Percentiles rank a stretch among this genome's conserved stretches.
phyloP scores from a whole-genome alignment of 768 basidiomycete genomes.

The Vararia minispora region DNA sequence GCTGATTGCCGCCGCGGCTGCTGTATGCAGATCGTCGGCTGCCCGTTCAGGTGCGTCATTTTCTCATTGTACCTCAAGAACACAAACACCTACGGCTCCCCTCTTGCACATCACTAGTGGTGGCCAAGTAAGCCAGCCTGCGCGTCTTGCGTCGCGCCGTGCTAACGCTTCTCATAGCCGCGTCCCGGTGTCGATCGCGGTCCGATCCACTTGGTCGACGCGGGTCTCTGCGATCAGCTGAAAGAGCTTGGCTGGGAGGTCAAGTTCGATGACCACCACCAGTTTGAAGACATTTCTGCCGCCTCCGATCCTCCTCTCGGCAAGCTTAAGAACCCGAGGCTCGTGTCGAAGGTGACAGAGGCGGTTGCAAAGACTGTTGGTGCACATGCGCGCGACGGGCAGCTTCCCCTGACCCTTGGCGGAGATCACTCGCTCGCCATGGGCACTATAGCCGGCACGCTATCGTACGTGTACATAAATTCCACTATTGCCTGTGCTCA shows the following conservation, averaged over 20 bases:
- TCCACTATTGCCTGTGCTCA: constrained; percentile 6
- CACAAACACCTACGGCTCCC: constrained; percentile 8
- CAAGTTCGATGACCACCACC: constrained; percentile 81
- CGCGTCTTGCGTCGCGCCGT: constrained; percentile 11
- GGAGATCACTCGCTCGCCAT: constrained; percentile 95
- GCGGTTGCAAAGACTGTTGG: constrained; percentile 72
- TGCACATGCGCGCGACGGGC: constrained; percentile 62
- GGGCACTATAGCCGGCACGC: constrained; percentile 89
- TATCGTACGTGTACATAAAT: constrained; percentile 37
- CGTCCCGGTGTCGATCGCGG: constrained; percentile 76
- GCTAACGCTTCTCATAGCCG: constrained; percentile 32
- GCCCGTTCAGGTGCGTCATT: constrained; percentile 79
- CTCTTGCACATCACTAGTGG: constrained; percentile 30
- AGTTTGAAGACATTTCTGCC: constrained; percentile 66
- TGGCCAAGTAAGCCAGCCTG: constrained; percentile 40
- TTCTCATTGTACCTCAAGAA: background rate
- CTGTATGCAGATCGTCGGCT: constrained; percentile 70
- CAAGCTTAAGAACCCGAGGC: constrained; percentile 79
- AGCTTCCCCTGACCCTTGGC: constrained; percentile 83
- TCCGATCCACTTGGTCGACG: constrained; percentile 81
- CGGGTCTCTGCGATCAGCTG: constrained; percentile 74
- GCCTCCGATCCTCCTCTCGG: constrained; percentile 72
- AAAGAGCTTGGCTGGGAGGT: constrained; percentile 79
- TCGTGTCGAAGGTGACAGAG: constrained; percentile 76
- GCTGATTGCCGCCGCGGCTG: no score